phyloP scores from a whole-genome alignment of 345 rosid genomes.

The Cardamine occulta region DNA sequence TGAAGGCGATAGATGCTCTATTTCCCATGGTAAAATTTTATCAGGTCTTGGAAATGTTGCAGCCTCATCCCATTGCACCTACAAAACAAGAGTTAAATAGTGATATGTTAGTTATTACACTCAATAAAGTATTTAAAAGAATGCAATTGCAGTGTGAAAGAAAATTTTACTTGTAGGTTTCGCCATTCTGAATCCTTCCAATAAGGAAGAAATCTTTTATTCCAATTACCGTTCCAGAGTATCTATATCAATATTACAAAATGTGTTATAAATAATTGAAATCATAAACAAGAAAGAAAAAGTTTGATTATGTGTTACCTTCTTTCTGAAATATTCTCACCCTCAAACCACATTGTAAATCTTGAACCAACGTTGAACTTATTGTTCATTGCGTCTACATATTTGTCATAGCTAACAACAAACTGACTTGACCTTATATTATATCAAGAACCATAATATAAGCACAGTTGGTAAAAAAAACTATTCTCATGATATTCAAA shows the following conservation, averaged over 20 bases:
- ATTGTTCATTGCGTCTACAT: neutral
- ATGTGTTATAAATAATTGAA: neutral
- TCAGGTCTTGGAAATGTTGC: conserved; percentile 59
- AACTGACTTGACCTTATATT: neutral
- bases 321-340: neutral
- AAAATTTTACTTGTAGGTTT: neutral
- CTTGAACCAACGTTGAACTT: neutral
- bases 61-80: conserved; percentile 69
- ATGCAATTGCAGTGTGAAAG: too few species aligned
- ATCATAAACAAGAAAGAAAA: neutral
- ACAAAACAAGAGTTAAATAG: neutral
- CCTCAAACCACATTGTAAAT: neutral
- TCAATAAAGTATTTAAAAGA: too few species aligned
- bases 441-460: neutral
- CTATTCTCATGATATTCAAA: neutral
- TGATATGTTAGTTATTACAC: neutral
- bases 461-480: neutral
- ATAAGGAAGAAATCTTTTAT: neutral
- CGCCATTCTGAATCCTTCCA: neutral
- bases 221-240: neutral
- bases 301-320: neutral
- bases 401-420: neutral
- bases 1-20: conserved; percentile 49
- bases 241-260: neutral
- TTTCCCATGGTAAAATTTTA: conserved; percentile 66